These are phyloP conservation scores for Candida quercuum DNA, from an alignment of 805 yeast species.

Conservation along the genomic window DNA sequence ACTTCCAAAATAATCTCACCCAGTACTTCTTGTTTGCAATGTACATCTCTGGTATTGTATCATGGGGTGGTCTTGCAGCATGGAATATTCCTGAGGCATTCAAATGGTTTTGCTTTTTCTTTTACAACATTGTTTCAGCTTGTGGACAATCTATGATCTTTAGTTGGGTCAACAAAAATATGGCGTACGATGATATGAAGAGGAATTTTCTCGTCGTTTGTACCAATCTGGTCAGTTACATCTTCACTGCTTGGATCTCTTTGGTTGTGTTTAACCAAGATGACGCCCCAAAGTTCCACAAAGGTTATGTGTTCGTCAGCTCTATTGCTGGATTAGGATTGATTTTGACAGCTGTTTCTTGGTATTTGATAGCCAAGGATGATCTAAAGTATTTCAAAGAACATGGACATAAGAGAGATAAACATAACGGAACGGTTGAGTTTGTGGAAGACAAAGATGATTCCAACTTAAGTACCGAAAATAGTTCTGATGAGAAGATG, in stretches of 20 bases:
- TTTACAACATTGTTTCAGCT: constrained; percentile 41
- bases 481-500: too few species aligned
- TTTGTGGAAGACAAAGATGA: too few species aligned
- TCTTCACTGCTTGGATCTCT: constrained; percentile 36
- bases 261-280: constrained; percentile 34
- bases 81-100: constrained; percentile 46
- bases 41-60: constrained; percentile 35
- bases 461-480: too few species aligned
- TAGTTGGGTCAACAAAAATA: constrained; percentile 48
- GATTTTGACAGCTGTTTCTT: too few species aligned
- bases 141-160: constrained; percentile 54
- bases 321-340: constrained; percentile 14
- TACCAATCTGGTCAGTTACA: constrained; percentile 38
- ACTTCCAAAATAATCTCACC: constrained; percentile 29
- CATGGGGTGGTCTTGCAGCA: constrained; percentile 35
- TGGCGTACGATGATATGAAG: constrained; percentile 30
- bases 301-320: constrained; percentile 31
- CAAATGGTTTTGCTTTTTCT: constrained; percentile 45
- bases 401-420: too few species aligned
- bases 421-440: too few species aligned
- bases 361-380: too few species aligned
- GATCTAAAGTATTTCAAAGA: too few species aligned
- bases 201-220: constrained; percentile 33
- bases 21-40: constrained; percentile 30
- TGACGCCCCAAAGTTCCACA: constrained; percentile 31